Percentiles rank a stretch among this genome's conserved stretches.
Conservation (phyloP, 1,139 yeast genomes). For the Yamadazyma spencermartinsiae region DNA sequence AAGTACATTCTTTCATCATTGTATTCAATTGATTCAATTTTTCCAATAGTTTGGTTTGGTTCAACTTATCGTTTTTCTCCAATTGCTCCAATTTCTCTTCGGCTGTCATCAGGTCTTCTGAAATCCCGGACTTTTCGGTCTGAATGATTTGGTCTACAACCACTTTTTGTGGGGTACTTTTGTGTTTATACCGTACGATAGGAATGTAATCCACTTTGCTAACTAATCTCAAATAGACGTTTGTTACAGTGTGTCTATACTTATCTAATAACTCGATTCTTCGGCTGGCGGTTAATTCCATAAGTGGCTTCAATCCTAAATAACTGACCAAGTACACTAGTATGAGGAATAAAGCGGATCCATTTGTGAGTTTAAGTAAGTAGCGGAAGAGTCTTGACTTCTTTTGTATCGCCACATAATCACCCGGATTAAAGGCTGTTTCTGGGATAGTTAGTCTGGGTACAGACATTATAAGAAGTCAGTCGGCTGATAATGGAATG, state of each 20-base stretch:
- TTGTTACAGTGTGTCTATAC: constrained; percentile 35
- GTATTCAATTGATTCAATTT: constrained; percentile 26
- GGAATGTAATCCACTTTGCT: constrained; percentile 42
- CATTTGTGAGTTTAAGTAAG: constrained; percentile 34
- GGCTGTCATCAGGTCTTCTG: constrained; percentile 8
- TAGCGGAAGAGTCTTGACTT: constrained; percentile 29
- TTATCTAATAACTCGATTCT: constrained; percentile 37
- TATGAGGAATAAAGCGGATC: constrained; percentile 35
- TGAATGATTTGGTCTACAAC: constrained; percentile 43
- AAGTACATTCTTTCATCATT: constrained; percentile 26
- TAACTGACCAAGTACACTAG: constrained; percentile 34
- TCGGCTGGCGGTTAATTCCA: constrained; percentile 31
- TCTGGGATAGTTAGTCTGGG: constrained; percentile 47
- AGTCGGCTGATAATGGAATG: not conserved
- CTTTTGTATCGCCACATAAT: constrained; percentile 23
- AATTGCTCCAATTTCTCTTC: constrained; percentile 20
- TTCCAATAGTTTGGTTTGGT: constrained; percentile 24
- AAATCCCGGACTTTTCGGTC: constrained; percentile 30
- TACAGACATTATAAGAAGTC: constrained; percentile 12
- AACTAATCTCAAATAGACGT: constrained; percentile 36
- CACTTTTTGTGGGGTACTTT: constrained; percentile 23
- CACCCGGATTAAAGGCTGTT: constrained; percentile 37
- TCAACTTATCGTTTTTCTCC: constrained; percentile 25
- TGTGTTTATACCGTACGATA: constrained; percentile 32
- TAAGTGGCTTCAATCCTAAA: constrained; percentile 36